Evolutionary conservation across 2,329 filamentous ascomycete genomes (phyloP), one percentile per base, ranked within the genome.

Genomic region (Fusarium drepaniforme): DNA sequence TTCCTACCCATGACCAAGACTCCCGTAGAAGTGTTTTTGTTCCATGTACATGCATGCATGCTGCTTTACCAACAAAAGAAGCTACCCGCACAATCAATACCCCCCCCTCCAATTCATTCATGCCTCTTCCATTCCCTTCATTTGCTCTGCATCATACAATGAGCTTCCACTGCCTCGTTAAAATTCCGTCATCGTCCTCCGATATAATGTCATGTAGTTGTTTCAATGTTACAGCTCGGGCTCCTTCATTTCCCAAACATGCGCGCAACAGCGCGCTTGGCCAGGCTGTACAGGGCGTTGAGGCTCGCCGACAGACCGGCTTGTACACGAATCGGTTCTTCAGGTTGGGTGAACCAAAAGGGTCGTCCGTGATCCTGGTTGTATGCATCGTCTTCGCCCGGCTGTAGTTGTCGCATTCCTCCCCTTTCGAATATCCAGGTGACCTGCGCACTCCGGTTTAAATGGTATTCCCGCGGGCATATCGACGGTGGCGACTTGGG

Each of bases 1-100:
- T 78, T 75, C 74, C 74, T 78, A 77, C 75, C 75, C 75, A 71
- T 78, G 65, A 77, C 75, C 75, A 68, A 67, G 74, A 78, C 75
- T 78, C 72, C 77, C 62, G 30, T 74, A 75, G 68, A 75, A 71
- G 71, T 67, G 46, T 72, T 78, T 53, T 75, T 58, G 64, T 72
- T 76, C 70, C 72, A 75, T 74, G 53, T 79, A 79, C 74, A 78
- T 75, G 77, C 70, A 67, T 72, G 65, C 68, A 75, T 77, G 75
- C 66, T 77, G 75, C 64, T 71, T 66, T 65, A 68, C 44, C 68
- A 66, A 70, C 65, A 79, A 72, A 58, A 78, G 57, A 73, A 73
- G 66, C 67, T 67, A 64, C 61, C 66, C 30, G 28, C 69, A 59
- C 69, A 59, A 68, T 33, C 59, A 57, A 67, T 71, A 53, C 33